Evolutionary conservation across 2,329 filamentous ascomycete species (phyloP), one percentile per base, ranked within the genome.

Genomic region (Clonostachys solani): DNA sequence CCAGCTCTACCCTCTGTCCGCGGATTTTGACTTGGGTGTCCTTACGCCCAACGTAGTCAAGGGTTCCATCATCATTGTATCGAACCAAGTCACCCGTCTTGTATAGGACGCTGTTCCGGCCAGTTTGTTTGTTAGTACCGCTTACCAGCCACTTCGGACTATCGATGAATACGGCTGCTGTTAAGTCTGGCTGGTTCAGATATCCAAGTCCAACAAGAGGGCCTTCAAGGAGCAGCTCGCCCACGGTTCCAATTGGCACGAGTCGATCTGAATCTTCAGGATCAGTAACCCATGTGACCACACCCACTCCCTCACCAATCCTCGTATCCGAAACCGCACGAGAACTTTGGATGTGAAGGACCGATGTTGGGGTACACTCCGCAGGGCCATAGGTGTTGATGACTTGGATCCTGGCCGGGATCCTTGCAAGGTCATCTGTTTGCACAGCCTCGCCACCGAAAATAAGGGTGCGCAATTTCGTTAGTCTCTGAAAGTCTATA

Each of bases 141-240:
- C 33, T 43, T 61, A 50, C 67, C 64, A 40, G 12, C 48, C 35
- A 86, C 1, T 60, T 50, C 0, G 83, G 75, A 57, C 94, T 86
- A 1, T 81, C 53, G 43, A 83, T 70, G 50, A 82, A 83, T 0
- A 66, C 67, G 19, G 66, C 67, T 13, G 63, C 64, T 0, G 78
- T 81, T 55, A 76, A 77, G 42, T 68, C 64, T 1, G 64, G 62
- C 40, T 81, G 72, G 48, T 75, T 73, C 38, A 80, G 60, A 48
- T 83, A 83, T 29, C 77, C 89, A 37, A 77, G 73, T 38, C 82
- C 84, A 8, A 96, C 81, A 65, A 96, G 90, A 43, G 88, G 80
- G 10, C 91, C 92, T 15, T 89, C 90, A 61, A 95, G 94, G 58
- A 88, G 94, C 6, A 95, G 73, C 61, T 96, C 90, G 12, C 92